phyloP scores from a whole-genome alignment of 306 rosid genomes.

The Lithocarpus polystachyus region DNA sequence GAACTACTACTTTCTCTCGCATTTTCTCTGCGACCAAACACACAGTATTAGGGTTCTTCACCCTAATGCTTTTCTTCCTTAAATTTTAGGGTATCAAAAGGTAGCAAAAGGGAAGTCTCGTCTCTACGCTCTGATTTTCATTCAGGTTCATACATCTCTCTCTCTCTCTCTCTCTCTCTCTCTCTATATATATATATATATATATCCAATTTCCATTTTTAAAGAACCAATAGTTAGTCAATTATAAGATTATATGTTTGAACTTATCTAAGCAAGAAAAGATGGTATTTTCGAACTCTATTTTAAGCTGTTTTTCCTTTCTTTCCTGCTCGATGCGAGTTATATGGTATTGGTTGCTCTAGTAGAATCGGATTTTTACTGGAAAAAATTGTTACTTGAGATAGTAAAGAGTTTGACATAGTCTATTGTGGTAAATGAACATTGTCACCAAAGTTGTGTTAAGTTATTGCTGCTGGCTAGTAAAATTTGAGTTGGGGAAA shows the following conservation, averaged over 20 bases:
- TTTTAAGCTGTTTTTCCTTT: background rate
- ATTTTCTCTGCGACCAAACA: slow-evolving; percentile 3
- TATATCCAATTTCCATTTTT: background rate
- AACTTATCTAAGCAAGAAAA: too few relatives aligned
- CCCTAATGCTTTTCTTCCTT: background rate
- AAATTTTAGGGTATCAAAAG: slow-evolving; percentile 66
- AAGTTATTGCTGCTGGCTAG: background rate
- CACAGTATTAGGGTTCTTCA: background rate
- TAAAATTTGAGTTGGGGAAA: background rate
- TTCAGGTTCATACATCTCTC: slow-evolving; percentile 45
- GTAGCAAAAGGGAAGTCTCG: slow-evolving; percentile 74
- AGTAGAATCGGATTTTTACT: background rate
- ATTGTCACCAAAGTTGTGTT: background rate
- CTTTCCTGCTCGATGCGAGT: background rate
- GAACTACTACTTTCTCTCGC: background rate
- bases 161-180: background rate
- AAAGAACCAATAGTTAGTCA: too few relatives aligned
- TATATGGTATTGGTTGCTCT: background rate
- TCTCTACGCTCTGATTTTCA: slow-evolving; percentile 37
- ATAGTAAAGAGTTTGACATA: background rate
- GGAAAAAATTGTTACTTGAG: background rate
- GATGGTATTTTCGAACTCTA: background rate
- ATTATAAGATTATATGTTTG: too few relatives aligned
- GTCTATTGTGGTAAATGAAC: background rate
- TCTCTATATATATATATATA: too few relatives aligned